These are phyloP conservation scores for Plasmodium gaboni DNA, from an alignment of 169 alveolate species.

Conservation along the genomic window DNA sequence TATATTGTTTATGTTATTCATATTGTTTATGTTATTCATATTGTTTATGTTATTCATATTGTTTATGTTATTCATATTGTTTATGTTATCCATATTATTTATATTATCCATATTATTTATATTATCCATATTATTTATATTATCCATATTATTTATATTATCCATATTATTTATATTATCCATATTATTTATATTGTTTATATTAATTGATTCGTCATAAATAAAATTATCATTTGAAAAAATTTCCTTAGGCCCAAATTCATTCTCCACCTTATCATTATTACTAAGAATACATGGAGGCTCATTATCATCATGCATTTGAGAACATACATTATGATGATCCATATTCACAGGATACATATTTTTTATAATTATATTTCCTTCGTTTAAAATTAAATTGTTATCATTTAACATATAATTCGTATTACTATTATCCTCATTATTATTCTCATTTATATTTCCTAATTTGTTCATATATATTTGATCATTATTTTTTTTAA, in stretches of 20 bases:
- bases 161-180: too few relatives aligned
- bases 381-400: neutral
- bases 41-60: too few relatives aligned
- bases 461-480: neutral
- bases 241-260: neutral
- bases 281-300: neutral
- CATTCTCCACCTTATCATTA: neutral
- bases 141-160: too few relatives aligned
- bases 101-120: too few relatives aligned
- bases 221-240: neutral
- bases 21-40: too few relatives aligned
- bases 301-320: neutral
- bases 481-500: neutral
- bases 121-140: too few relatives aligned
- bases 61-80: too few relatives aligned
- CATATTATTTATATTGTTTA: too few relatives aligned
- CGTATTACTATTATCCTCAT: neutral
- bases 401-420: neutral
- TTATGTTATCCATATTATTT: too few relatives aligned
- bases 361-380: conserved; percentile 1
- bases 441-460: neutral
- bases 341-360: neutral
- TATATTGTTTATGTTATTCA: too few relatives aligned
- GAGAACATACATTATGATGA: neutral
- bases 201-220: too few relatives aligned